Evolutionary conservation across 163 green algal genomes (phyloP), one percentile per base, ranked within the genome.

Genomic region (Scenedesmus sp.): DNA sequence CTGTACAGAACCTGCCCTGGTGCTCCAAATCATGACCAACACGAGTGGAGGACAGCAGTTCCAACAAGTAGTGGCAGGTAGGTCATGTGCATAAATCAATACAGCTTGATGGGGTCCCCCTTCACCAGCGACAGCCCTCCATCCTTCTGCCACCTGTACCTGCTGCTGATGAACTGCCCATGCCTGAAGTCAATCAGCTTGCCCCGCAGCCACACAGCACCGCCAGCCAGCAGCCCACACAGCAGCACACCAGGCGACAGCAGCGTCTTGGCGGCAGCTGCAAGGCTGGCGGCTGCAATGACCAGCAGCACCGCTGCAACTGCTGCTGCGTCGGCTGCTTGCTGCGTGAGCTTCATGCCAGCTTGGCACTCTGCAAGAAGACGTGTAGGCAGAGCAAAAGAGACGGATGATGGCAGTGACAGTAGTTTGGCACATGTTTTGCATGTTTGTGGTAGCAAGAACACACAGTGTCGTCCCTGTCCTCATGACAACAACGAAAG

Each of bases 41-140:
- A n/a, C n/a, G n/a, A n/a, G n/a, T n/a, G n/a, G n/a, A n/a, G n/a
- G n/a, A n/a, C n/a, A n/a, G n/a, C n/a, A n/a, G n/a, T n/a, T n/a
- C 61, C 22, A n/a, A n/a, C 61, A 76, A n/a, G 22, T 15, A 12
- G 9, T 76, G 5, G 61, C 61, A 83, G 4, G 15, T 49, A 10
- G 7, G 24, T 15, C 40, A n/a, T 83, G 13, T n/a, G n/a, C n/a
- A n/a, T n/a, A n/a, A n/a, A 12, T 87, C 37, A 83, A 13, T 61
- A 86, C 72, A 91, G 79, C 61, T 81, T 83, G 43, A 92, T 84
- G 37, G 88, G 88, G 42, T 83, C 80, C 5, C 79, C 79, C 40
- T 88, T 88, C 12, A 92, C 88, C 80, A 92, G 81, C 16, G 88
- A 92, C n/a, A 92, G 88, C 33, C 88, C 88, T 22, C 88, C 88